phyloP scores from a whole-genome alignment of 2,329 filamentous ascomycete species.

The Diaporthe caulivora region DNA sequence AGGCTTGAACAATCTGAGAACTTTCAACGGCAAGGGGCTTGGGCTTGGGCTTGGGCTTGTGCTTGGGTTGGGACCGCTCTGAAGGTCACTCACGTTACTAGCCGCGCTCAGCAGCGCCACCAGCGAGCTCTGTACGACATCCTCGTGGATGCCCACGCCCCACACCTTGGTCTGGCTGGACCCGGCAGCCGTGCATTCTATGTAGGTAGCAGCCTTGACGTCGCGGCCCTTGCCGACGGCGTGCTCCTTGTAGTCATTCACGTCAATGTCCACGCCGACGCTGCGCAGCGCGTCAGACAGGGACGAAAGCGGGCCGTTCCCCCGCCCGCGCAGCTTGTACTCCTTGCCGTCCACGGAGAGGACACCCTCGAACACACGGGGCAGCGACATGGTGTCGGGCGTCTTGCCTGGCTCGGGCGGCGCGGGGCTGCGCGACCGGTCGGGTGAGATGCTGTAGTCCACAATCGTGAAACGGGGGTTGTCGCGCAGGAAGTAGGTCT shows the following conservation, averaged over 20 bases:
- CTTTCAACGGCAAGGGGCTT: conserved; percentile 30
- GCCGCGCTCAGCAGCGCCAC: conserved; percentile 88
- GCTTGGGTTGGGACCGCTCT: conserved; percentile 17
- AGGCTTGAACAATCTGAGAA: conserved; percentile 22
- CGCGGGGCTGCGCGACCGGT: conserved; percentile 81
- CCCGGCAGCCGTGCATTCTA: conserved; percentile 82
- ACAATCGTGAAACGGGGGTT: conserved; percentile 89
- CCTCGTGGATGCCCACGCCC: conserved; percentile 93
- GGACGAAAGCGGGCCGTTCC: conserved; percentile 91
- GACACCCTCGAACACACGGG: conserved; percentile 86
- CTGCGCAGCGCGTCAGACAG: conserved; percentile 83
- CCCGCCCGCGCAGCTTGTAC: conserved; percentile 81
- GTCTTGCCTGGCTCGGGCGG: conserved; percentile 77
- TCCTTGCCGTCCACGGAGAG: conserved; percentile 85
- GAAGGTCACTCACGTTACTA: conserved; percentile 76
- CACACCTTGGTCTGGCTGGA: conserved; percentile 78
- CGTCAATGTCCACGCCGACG: conserved; percentile 88
- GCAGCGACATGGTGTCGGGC: conserved; percentile 81
- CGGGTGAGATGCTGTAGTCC: conserved; percentile 91
- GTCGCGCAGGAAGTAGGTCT: conserved; percentile 85
- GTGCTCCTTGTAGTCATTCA: conserved; percentile 96
- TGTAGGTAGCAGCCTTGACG: conserved; percentile 95
- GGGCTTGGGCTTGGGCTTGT: conserved; percentile 4
- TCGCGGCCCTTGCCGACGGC: conserved; percentile 84
- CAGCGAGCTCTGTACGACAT: conserved; percentile 90